Percentiles rank a stretch among this genome's conserved stretches.
phyloP scores from a whole-genome alignment of 2,329 filamentous ascomycete species.

The Talaromyces sp. region DNA sequence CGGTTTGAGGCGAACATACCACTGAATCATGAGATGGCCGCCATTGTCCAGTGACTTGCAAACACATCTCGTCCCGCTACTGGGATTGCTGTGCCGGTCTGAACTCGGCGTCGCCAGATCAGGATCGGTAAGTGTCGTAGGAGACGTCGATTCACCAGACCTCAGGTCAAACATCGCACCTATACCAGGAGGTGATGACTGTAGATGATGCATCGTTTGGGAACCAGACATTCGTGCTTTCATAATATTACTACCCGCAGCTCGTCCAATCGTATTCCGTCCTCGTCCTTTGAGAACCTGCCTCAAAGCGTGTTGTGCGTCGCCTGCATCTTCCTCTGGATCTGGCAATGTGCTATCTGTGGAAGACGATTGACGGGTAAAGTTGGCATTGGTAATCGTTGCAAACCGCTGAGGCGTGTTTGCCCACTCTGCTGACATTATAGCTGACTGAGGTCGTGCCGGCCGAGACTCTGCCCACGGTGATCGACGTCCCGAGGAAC shows the following conservation, averaged over 20 bases:
- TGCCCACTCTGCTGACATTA: conserved; percentile 30
- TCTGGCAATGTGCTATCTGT: conserved; percentile 28
- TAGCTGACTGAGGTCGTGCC: conserved; percentile 28
- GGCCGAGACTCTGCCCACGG: conserved; percentile 40
- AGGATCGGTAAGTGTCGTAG: conserved; percentile 52
- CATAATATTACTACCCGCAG: conserved; percentile 26
- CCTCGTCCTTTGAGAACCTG: conserved; percentile 43
- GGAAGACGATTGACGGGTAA: conserved; percentile 33
- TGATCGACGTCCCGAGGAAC: conserved; percentile 42
- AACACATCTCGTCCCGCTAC: conserved; percentile 57
- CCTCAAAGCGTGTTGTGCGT: conserved; percentile 50
- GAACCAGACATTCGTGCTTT: conserved; percentile 29
- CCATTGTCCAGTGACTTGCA: conserved; percentile 57
- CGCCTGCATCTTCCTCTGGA: conserved; percentile 33
- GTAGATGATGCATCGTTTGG: conserved; percentile 37
- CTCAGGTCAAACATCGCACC: conserved; percentile 38
- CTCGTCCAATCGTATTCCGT: conserved; percentile 31
- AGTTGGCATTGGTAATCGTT: conserved; percentile 32
- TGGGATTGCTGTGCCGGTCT: conserved; percentile 53
- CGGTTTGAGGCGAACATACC: conserved; percentile 34
- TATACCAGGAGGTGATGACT: conserved; percentile 46
- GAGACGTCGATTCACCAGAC: conserved; percentile 44
- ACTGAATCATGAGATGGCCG: conserved; percentile 60
- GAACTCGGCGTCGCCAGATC: conserved; percentile 54
- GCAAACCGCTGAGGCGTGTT: conserved; percentile 39